phyloP scores from a whole-genome alignment of 371 early-diverging fungal species.

The Circinella minor region DNA sequence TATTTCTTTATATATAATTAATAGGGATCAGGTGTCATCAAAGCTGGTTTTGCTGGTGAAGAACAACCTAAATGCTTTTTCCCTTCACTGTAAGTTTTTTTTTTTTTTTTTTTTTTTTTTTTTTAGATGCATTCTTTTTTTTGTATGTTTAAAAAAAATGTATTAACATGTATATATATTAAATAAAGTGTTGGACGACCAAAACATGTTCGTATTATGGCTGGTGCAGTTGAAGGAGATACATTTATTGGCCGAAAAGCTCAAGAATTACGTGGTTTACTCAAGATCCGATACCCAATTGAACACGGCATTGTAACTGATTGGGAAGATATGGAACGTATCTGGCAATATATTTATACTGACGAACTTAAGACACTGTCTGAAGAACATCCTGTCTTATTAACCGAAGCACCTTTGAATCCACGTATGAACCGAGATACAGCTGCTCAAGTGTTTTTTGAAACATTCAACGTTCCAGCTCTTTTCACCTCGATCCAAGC shows the following conservation, averaged over 20 bases:
- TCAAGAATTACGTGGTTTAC: conserved; percentile 91
- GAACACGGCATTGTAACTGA: conserved; percentile 96
- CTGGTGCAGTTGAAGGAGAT: conserved; percentile 96
- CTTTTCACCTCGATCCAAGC: conserved; percentile 95
- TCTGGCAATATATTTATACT: conserved; percentile 94
- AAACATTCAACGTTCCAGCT: conserved; percentile 97
- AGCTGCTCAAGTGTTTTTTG: conserved; percentile 95
- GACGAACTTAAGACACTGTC: conserved; percentile 93
- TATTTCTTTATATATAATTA: neutral
- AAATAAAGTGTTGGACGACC: conserved; percentile 82
- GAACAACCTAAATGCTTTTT: conserved; percentile 94
- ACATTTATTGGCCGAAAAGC: conserved; percentile 93
- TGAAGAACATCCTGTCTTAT: conserved; percentile 96
- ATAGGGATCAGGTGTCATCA: conserved; percentile 92
- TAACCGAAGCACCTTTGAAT: conserved; percentile 96
- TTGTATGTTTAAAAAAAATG: neutral
- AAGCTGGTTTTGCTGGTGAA: conserved; percentile 98
- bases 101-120: neutral
- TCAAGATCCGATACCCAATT: conserved; percentile 92
- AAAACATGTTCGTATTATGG: conserved; percentile 94
- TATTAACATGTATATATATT: neutral
- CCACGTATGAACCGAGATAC: conserved; percentile 89
- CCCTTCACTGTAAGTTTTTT: conserved; percentile 64
- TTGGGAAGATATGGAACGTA: conserved; percentile 98
- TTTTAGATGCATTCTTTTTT: too few species aligned